These are phyloP conservation scores for Candida incommunis DNA, from an alignment of 805 yeast species.

Conservation along the genomic window DNA sequence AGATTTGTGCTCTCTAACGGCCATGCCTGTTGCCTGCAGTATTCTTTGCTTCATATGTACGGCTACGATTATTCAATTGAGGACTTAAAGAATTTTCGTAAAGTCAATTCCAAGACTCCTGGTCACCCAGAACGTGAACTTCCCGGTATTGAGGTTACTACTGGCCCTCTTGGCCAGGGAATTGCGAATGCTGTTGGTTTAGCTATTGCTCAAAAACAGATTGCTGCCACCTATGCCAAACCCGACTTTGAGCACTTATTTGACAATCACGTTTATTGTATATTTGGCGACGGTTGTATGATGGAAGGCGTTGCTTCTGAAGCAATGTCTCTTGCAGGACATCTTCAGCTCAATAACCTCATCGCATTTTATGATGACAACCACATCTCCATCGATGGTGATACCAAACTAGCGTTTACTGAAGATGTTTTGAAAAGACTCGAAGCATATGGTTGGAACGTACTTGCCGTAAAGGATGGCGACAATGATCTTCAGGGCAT, in stretches of 20 bases:
- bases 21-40: constrained; percentile 85
- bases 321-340: constrained; percentile 93
- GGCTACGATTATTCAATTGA: constrained; percentile 74
- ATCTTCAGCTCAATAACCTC: constrained; percentile 81
- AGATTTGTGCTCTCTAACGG: constrained; percentile 93
- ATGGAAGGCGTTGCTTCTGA: constrained; percentile 97
- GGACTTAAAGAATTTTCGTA: constrained; percentile 84
- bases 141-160: constrained; percentile 92
- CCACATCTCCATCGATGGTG: constrained; percentile 93
- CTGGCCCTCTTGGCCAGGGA: constrained; percentile 99
- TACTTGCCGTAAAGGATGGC: constrained; percentile 63
- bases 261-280: constrained; percentile 61
- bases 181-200: constrained; percentile 89
- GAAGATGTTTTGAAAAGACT: constrained; percentile 80
- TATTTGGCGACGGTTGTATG: constrained; percentile 96
- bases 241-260: constrained; percentile 53
- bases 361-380: constrained; percentile 95
- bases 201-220: constrained; percentile 85
- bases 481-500: constrained; percentile 64
- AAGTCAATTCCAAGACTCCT: constrained; percentile 79
- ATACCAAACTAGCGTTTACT: constrained; percentile 77
- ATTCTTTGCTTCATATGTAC: constrained; percentile 69
- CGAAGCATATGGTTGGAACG: constrained; percentile 92
- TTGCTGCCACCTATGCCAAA: constrained; percentile 88
- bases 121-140: constrained; percentile 93